phyloP scores from a whole-genome alignment of 2,329 filamentous ascomycete species.

The Diaporthe citrichinensis region DNA sequence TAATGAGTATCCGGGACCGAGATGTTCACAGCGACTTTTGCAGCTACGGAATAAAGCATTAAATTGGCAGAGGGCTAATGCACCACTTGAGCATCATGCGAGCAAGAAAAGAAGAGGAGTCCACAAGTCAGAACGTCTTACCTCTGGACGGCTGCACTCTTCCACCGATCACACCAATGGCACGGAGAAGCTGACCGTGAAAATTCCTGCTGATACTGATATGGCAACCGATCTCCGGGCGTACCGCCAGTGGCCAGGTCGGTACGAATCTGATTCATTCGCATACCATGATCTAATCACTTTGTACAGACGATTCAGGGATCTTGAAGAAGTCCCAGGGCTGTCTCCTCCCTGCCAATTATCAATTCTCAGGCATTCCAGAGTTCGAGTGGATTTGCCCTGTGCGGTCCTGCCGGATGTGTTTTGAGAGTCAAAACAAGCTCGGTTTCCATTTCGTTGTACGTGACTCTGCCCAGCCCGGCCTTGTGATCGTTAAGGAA shows the following conservation, averaged over 20 bases:
- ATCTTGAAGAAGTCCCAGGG: background rate
- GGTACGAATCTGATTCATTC: accelerated
- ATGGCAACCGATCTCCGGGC: conserved; percentile 36
- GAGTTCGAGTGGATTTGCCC: conserved; percentile 37
- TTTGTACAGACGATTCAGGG: conserved; percentile 6
- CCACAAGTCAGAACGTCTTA: no score
- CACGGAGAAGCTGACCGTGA: background rate
- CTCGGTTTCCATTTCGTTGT: conserved; percentile 27
- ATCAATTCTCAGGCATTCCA: background rate
- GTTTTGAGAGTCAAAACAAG: background rate
- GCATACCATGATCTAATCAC: background rate
- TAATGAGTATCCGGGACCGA: no score
- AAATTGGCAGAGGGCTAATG: no score
- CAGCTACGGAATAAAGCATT: no score
- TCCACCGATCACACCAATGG: no score
- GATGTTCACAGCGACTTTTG: no score
- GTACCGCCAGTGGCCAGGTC: conserved; percentile 38
- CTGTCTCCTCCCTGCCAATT: conserved; percentile 29
- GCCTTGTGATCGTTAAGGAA: accelerated
- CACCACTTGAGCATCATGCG: no score
- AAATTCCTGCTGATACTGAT: background rate
- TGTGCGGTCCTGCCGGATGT: background rate
- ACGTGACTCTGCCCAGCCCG: no score
- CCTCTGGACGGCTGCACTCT: no score
- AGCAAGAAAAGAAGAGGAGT: no score